Conservation (phyloP, 2,329 filamentous ascomycete species). For the Salinomyces thailandicus region DNA sequence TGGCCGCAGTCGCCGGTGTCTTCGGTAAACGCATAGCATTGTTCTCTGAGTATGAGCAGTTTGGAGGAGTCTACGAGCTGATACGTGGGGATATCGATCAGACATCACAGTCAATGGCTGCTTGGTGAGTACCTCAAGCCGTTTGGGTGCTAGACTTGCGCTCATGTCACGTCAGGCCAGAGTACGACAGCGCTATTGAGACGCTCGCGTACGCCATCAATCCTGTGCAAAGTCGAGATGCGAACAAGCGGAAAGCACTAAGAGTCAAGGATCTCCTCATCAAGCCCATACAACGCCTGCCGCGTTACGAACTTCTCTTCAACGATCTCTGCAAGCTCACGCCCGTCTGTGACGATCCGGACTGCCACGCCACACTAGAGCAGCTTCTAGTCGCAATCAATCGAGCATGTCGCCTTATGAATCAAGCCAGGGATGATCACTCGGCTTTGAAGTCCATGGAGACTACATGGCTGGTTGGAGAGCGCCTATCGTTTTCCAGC, state of each 20-base stretch:
- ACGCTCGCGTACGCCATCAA: conserved; percentile 64
- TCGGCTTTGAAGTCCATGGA: conserved; percentile 59
- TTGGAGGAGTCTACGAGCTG: conserved; percentile 78
- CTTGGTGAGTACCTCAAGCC: conserved; percentile 46
- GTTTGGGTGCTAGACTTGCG: too few species aligned
- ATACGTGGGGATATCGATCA: conserved; percentile 68
- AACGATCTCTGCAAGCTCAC: conserved; percentile 73
- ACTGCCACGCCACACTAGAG: conserved; percentile 69
- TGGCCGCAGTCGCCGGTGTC: conserved; percentile 43
- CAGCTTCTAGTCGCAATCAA: conserved; percentile 61
- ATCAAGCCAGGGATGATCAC: conserved; percentile 70
- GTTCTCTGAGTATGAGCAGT: conserved; percentile 85
- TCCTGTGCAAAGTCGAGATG: conserved; percentile 54
- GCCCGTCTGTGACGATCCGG: conserved; percentile 73
- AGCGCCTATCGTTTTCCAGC: conserved; percentile 63
- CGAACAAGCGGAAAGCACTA: conserved; percentile 61
- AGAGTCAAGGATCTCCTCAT: conserved; percentile 80
- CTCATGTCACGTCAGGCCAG: conserved; percentile 4
- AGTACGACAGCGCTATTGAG: conserved; percentile 78
- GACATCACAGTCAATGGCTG: conserved; percentile 55
- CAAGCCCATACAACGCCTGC: conserved; percentile 91
- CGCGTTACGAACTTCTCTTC: conserved; percentile 82
- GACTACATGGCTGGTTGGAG: conserved; percentile 76
- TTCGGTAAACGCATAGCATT: conserved; percentile 54
- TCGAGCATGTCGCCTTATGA: conserved; percentile 68